Base-by-base conservation (phyloP, 352 stramenopile species). In the Peronospora destructor region DNA sequence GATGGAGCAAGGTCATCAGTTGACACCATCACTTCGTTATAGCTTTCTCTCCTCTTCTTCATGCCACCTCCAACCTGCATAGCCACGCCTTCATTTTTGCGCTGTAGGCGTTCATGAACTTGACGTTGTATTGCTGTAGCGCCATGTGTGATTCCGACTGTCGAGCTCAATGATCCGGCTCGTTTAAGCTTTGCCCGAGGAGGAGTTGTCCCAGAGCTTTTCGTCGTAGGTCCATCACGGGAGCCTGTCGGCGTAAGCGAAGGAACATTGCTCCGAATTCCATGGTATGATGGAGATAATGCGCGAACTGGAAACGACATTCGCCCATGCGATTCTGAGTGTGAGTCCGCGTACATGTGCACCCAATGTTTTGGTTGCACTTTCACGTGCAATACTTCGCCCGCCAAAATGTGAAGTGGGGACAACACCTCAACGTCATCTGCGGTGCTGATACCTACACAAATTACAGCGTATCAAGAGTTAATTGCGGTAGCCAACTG, bases 381-480 rank as follows among this genome's bases (percentile, higher is more conserved):
- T 23, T 72, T 73, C 6, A 91, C 79, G 14, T 85, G 58, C 30
- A 93, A 49, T 3, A 80, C 61, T 59, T 93, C 82, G 25, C 84
- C 68, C 0, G 71, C 61, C 23, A 87, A 65, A 45, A 93, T 87
- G 46, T 93, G 74, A 36, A 84, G 57, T 9, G 76, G 76, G 30
- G 77, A 85, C 46, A 93, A 42, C 4, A 93, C 71, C 28, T 91
- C 77, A 0, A 68, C 54, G 14, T 69, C 73, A 44, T 91, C 79
- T 1, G 52, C 45, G 6, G 70, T 80, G 16, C 43, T 70, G 35
- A 87, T 73, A 43, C 50, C 73, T 87, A 37, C 4, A 51, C 9
- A 56, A 64, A 43, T 49, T 6, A 16, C 21, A 60, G 59, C 32
- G 9, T n/a, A 33, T 17, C 2, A 58, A 25, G 6, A n/a, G 36